Evolutionary conservation across 1,284 basidiomycete species (phyloP).

Genomic region (Trichosporon sp.): DNA sequence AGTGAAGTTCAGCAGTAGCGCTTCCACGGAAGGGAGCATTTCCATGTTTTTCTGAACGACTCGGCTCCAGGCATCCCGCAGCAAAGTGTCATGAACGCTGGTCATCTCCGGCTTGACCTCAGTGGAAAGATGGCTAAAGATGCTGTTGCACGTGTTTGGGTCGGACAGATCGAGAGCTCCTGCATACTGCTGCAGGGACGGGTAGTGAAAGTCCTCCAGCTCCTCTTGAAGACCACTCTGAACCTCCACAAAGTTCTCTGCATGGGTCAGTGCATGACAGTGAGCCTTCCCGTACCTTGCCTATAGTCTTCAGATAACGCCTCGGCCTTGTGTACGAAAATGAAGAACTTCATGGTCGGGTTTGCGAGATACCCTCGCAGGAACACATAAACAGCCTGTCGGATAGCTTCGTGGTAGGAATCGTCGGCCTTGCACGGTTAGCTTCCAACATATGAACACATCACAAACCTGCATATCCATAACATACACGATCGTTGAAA

Average conservation of each 20-base stretch:
- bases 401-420: slow-evolving; percentile 67
- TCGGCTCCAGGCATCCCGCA: slow-evolving; percentile 61
- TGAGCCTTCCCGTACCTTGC: slow-evolving; percentile 64
- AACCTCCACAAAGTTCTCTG: slow-evolving; percentile 86
- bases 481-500: slow-evolving; percentile 87
- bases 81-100: slow-evolving; percentile 61
- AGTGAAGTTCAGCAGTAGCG: slow-evolving; percentile 58
- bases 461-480: slow-evolving; percentile 86
- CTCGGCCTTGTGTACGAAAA: slow-evolving; percentile 97
- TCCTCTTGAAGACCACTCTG: slow-evolving; percentile 81
- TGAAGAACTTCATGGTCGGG: slow-evolving; percentile 78
- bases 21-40: slow-evolving; percentile 58
- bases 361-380: slow-evolving; percentile 73
- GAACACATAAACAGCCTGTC: slow-evolving; percentile 75
- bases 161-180: slow-evolving; percentile 45
- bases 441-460: not conserved
- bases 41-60: slow-evolving; percentile 60
- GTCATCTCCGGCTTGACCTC: slow-evolving; percentile 61
- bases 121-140: slow-evolving; percentile 49
- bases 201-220: slow-evolving; percentile 67
- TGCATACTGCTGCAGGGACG: slow-evolving; percentile 38
- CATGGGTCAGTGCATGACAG: not conserved
- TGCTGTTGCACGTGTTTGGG: slow-evolving; percentile 39
- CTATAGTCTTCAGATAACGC: slow-evolving; percentile 89
- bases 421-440: slow-evolving; percentile 52